Evolutionary conservation across 495 filamentous ascomycete genomes (phyloP).

Genomic region (Xylaria cubensis): DNA sequence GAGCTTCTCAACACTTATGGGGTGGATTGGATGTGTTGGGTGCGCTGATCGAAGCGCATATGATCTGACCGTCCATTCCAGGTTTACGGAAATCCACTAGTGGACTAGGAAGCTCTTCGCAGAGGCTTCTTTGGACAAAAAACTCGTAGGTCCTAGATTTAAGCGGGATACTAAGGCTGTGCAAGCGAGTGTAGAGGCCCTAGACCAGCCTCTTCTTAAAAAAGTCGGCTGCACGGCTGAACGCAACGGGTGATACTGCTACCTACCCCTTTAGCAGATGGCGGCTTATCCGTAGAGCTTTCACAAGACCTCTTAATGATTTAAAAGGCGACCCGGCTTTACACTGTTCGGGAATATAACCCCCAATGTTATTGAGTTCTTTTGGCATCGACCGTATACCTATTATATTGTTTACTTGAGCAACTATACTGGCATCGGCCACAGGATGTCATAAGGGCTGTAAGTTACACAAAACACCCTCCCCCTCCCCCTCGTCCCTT

Average conservation of each 20-base stretch:
- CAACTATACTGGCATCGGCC: slow-evolving; percentile 79
- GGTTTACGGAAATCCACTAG: slow-evolving; percentile 75
- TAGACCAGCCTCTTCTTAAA: slow-evolving; percentile 73
- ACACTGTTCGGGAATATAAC: slow-evolving; percentile 77
- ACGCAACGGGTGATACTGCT: slow-evolving; percentile 68
- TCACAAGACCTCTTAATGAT: slow-evolving; percentile 73
- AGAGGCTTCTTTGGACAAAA: slow-evolving; percentile 74
- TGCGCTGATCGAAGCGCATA: slow-evolving; percentile 62
- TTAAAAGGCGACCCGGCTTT: slow-evolving; percentile 70
- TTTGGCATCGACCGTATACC: slow-evolving; percentile 87
- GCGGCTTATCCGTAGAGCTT: slow-evolving; percentile 66
- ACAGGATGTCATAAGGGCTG: slow-evolving; percentile 68
- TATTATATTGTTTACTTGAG: slow-evolving; percentile 77
- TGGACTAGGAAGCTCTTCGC: slow-evolving; percentile 68
- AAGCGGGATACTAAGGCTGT: slow-evolving; percentile 71
- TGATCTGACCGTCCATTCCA: slow-evolving; percentile 78
- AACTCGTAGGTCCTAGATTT: slow-evolving; percentile 81
- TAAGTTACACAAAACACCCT: slow-evolving; percentile 45
- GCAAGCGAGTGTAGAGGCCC: slow-evolving; percentile 64
- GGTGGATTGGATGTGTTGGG: slow-evolving; percentile 56
- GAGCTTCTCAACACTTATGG: slow-evolving; percentile 79
- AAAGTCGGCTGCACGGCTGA: slow-evolving; percentile 69
- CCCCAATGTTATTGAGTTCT: slow-evolving; percentile 83
- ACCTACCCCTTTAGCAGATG: slow-evolving; percentile 55
- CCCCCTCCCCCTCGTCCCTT: no score